phyloP scores from a whole-genome alignment of 2,329 filamentous ascomycete genomes.

The Diaporthe eres region DNA sequence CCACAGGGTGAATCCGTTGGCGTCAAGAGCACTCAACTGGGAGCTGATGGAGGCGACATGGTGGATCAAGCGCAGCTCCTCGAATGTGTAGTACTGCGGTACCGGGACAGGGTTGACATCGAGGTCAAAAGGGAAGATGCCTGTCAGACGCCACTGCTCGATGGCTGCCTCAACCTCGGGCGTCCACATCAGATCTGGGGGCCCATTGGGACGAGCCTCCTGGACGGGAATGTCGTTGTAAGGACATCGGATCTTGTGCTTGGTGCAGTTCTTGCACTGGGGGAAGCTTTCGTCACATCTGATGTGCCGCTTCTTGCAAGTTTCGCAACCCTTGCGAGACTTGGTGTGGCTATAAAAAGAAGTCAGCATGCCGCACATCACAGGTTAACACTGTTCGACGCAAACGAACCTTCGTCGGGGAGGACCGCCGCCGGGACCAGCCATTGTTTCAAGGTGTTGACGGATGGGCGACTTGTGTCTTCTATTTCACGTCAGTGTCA shows the following conservation, averaged over 20 bases:
- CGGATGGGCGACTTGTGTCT: neutral
- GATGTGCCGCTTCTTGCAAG: slow-evolving; percentile 97
- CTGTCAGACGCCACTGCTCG: slow-evolving; percentile 85
- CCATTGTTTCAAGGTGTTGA: slow-evolving; percentile 71
- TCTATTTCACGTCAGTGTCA: neutral
- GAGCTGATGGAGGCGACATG: slow-evolving; percentile 90
- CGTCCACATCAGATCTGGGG: slow-evolving; percentile 84
- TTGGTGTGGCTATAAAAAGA: slow-evolving; percentile 86
- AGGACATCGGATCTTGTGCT: slow-evolving; percentile 98
- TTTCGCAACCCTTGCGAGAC: slow-evolving; percentile 97
- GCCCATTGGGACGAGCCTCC: slow-evolving; percentile 73
- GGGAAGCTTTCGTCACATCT: slow-evolving; percentile 98
- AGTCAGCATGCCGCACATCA: slow-evolving; percentile 43
- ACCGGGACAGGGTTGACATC: slow-evolving; percentile 81
- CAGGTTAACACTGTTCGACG: slow-evolving; percentile 22
- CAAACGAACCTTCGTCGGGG: slow-evolving; percentile 75
- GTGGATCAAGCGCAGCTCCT: slow-evolving; percentile 90
- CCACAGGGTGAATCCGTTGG: slow-evolving; percentile 91
- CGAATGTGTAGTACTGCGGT: slow-evolving; percentile 79
- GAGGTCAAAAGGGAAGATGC: slow-evolving; percentile 87
- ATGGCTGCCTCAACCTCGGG: slow-evolving; percentile 87
- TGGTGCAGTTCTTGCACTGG: slow-evolving; percentile 99
- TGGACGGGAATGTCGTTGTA: slow-evolving; percentile 90
- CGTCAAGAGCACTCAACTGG: slow-evolving; percentile 82
- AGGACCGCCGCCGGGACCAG: slow-evolving; percentile 94